Conservation (phyloP, 495 filamentous ascomycete species). For the Lindgomyces ingoldianus region DNA sequence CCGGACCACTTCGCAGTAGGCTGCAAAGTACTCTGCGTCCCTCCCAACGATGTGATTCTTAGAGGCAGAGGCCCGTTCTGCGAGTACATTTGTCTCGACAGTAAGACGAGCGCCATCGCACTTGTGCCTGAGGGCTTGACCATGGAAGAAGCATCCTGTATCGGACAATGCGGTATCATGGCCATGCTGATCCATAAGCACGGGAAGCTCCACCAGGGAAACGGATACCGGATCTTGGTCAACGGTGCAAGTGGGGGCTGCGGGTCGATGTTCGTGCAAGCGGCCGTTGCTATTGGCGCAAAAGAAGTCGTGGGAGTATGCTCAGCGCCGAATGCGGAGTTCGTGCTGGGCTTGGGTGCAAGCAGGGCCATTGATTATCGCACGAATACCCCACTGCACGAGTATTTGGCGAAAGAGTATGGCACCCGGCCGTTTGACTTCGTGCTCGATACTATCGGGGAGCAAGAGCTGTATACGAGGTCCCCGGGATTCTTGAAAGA, state of each 20-base stretch:
- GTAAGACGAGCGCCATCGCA: conserved; percentile 36
- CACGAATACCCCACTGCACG: conserved; percentile 25
- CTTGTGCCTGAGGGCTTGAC: conserved; percentile 31
- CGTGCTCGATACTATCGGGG: conserved; percentile 44
- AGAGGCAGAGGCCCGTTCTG: conserved; percentile 42
- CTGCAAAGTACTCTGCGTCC: conserved; percentile 41
- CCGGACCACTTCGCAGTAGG: conserved; percentile 35
- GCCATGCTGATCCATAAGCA: conserved; percentile 39
- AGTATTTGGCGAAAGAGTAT: conserved; percentile 36
- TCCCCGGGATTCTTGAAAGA: conserved; percentile 42
- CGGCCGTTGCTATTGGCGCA: conserved; percentile 42
- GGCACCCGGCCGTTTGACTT: conserved; percentile 37
- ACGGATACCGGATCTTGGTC: conserved; percentile 37
- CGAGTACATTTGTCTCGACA: conserved; percentile 38
- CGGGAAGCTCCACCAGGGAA: conserved; percentile 15
- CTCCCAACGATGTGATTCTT: conserved; percentile 24
- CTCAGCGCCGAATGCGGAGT: conserved; percentile 40
- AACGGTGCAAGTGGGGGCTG: conserved; percentile 49
- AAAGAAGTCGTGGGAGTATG: conserved; percentile 47
- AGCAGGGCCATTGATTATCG: conserved; percentile 28
- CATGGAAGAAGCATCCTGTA: conserved; percentile 40
- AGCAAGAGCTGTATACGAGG: conserved; percentile 42
- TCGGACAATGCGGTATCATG: conserved; percentile 41
- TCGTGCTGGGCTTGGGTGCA: conserved; percentile 45
- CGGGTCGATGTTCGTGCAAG: conserved; percentile 47